Evolutionary conservation across 2,329 filamentous ascomycete species (phyloP).

Genomic region (Xylariaceae sp.): DNA sequence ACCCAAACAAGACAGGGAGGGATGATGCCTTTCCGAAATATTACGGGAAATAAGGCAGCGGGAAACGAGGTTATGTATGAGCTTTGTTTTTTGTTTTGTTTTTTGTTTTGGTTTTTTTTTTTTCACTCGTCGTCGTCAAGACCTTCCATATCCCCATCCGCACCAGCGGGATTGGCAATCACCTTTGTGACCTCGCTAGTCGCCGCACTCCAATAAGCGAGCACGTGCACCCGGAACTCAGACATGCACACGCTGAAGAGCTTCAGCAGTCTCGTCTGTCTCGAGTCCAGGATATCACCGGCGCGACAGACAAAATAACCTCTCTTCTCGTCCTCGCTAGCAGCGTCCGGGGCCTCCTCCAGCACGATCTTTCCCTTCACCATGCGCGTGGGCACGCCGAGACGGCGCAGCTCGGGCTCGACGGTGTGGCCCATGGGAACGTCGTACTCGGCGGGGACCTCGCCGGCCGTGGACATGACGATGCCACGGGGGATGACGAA

Average conservation of each 20-base stretch:
- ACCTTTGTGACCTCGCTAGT: constrained; percentile 55
- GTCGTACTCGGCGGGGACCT: constrained; percentile 74
- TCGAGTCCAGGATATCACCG: constrained; percentile 78
- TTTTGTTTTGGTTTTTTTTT: no score
- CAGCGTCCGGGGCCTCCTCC: constrained; percentile 41
- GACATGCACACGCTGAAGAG: constrained; percentile 85
- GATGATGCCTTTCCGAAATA: neutral
- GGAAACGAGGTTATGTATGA: neutral
- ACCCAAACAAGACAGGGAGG: constrained; percentile 4
- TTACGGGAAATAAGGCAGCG: neutral
- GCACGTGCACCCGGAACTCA: constrained; percentile 78
- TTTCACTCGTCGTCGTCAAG: constrained; percentile 12
- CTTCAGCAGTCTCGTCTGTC: constrained; percentile 91
- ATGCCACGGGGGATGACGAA: constrained; percentile 80
- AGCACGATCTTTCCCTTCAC: constrained; percentile 83
- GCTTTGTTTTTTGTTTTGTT: no score
- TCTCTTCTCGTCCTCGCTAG: constrained; percentile 40
- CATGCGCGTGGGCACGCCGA: constrained; percentile 85
- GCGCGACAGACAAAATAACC: constrained; percentile 77
- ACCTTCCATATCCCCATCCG: constrained; percentile 19
- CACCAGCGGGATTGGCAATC: constrained; percentile 32
- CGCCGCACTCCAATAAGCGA: constrained; percentile 66
- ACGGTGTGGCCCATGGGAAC: constrained; percentile 80
- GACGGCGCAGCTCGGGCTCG: constrained; percentile 82
- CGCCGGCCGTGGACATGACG: constrained; percentile 74